Evolutionary conservation across 192 early-diverging fungal genomes (phyloP), one percentile per base, ranked within the genome.

Genomic region (Dissophora globulifera): DNA sequence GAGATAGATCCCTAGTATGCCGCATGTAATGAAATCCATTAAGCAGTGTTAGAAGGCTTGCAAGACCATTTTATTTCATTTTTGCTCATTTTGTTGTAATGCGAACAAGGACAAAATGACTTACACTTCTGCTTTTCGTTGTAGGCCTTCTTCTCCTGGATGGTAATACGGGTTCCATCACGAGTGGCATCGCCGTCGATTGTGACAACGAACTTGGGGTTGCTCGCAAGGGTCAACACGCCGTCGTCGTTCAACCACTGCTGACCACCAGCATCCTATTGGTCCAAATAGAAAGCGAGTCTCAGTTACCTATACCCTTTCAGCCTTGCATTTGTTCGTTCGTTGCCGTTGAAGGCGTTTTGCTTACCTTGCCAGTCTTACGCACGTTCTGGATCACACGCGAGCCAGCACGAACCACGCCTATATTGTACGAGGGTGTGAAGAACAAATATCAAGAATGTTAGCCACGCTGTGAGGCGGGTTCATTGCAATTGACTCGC

Each of bases 91-190:
- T n/a, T 47, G 11, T 10, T 58, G 3, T n/a, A n/a, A n/a, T n/a
- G n/a, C n/a, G n/a, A n/a, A n/a, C n/a, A n/a, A n/a, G n/a, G 26
- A 27, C 9, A 41, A 26, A 23, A 22, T 15, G 38, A 17, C 43
- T 54, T 60, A 76, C 71, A 76, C 45, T 76, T 76, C 53, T 76
- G 72, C 31, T 76, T 76, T 35, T 76, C 72, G 58, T 76, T 60
- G 45, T 76, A 67, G 22, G 72, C 50, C 58, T 76, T 76, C 58
- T 67, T 76, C 32, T 76, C 72, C 56, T 76, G 72, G 47, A 76
- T 61, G 26, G 52, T 76, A 47, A 76, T 76, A 20, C 63, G 64
- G 43, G 72, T 67, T 40, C 72, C 64, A 42, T 76, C 63, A 29
- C 58, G 63, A 23, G 45, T 61, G 23, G 72, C 62, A 49, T 76